Percentiles rank a stretch among this genome's conserved stretches.
These are phyloP conservation scores for Tritrichomonas foetus DNA, from an alignment of 208 protist genomes.

Conservation along the genomic window DNA sequence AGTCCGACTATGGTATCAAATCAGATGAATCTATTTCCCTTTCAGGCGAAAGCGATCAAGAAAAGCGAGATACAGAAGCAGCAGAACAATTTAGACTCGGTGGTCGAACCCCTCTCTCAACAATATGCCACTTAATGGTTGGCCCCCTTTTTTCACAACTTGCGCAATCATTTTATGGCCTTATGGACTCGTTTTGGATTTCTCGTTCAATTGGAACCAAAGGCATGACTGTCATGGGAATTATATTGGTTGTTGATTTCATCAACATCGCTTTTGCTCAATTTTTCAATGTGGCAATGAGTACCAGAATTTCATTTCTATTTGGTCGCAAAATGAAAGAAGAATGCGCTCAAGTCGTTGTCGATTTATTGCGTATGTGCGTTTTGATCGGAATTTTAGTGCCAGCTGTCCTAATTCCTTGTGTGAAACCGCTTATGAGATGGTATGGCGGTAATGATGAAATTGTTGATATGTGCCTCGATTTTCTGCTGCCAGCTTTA, in stretches of 20 bases:
- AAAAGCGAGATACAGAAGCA: too few relatives aligned
- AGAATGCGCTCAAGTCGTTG: not conserved
- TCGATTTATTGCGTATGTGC: not conserved
- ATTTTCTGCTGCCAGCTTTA: not conserved
- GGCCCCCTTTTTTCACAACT: not conserved
- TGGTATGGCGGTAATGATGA: not conserved
- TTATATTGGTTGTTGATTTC: not conserved
- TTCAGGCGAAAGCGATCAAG: too few relatives aligned
- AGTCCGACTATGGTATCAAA: too few relatives aligned
- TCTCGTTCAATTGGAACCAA: not conserved
- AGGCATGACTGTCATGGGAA: not conserved
- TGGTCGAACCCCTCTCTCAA: not conserved
- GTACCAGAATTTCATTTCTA: not conserved
- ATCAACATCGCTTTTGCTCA: not conserved
- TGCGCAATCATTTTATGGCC: not conserved
- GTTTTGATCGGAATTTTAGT: not conserved
- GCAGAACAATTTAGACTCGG: not conserved
- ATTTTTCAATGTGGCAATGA: not conserved
- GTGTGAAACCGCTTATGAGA: not conserved
- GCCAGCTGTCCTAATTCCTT: not conserved
- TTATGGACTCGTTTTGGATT: not conserved
- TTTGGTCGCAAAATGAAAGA: not conserved
- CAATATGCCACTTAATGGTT: not conserved
- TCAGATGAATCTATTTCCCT: too few relatives aligned
- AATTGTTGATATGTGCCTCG: not conserved